Conservation (phyloP, 169 alveolate species). For the Plasmodium adleri region DNA sequence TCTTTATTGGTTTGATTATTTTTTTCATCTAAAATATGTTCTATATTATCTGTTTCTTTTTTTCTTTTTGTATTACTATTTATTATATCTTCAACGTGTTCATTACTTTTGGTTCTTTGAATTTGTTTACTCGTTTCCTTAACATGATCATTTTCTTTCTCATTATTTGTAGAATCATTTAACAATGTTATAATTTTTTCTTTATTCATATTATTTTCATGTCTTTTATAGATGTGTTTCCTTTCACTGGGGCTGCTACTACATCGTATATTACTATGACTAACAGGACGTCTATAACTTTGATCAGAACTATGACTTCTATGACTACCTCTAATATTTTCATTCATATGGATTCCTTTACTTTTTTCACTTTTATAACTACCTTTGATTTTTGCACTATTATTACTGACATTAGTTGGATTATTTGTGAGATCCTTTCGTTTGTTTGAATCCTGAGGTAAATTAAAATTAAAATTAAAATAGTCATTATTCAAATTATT, state of each 20-base stretch:
- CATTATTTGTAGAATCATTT: too few relatives aligned
- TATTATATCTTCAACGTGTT: too few relatives aligned
- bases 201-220: too few relatives aligned
- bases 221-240: too few relatives aligned
- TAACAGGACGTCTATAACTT: too few relatives aligned
- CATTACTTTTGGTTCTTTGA: too few relatives aligned
- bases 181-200: too few relatives aligned
- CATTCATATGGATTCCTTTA: background rate
- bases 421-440: background rate
- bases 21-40: background rate
- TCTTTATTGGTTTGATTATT: background rate
- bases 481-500: constrained; percentile 38
- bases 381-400: background rate
- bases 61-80: background rate
- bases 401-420: background rate
- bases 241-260: too few relatives aligned
- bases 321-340: background rate
- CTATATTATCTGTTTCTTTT: background rate
- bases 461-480: constrained; percentile 35
- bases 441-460: background rate
- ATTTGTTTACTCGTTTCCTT: too few relatives aligned
- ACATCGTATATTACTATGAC: too few relatives aligned
- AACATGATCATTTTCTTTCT: too few relatives aligned
- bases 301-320: background rate
- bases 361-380: background rate